Evolutionary conservation across 306 rosid species (phyloP).

Genomic region (Oemleria cerasiformis): DNA sequence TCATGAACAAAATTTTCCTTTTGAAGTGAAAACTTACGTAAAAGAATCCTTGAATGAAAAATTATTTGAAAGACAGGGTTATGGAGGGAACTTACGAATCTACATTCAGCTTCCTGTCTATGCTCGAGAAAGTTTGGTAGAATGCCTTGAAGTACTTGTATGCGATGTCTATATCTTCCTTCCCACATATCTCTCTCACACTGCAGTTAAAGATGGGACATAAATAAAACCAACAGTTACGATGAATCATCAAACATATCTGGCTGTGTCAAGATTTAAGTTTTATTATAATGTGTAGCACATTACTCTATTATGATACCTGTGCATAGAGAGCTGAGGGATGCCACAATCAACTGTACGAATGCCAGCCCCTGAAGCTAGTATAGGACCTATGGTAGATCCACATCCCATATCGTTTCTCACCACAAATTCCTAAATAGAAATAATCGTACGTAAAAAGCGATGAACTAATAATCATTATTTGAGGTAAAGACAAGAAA

Average conservation of each 20-base stretch:
- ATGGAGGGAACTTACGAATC: constrained; percentile 43
- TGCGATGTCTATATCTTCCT: constrained; percentile 83
- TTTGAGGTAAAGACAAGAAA: constrained; percentile 6
- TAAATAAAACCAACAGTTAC: background rate
- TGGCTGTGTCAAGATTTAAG: background rate
- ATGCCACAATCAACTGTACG: constrained; percentile 97
- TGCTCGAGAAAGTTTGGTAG: constrained; percentile 66
- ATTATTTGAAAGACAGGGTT: background rate
- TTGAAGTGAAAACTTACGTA: background rate
- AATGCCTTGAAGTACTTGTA: constrained; percentile 91
- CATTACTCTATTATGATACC: constrained; percentile 43
- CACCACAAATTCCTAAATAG: constrained; percentile 80
- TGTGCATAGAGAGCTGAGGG: constrained; percentile 98
- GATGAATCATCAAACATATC: background rate
- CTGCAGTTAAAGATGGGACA: constrained; percentile 41
- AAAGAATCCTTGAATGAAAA: background rate
- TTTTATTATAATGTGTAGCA: background rate
- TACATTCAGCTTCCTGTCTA: constrained; percentile 65
- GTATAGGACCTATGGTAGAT: constrained; percentile 97
- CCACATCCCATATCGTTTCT: constrained; percentile 99
- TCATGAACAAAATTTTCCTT: background rate
- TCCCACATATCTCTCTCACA: constrained; percentile 90
- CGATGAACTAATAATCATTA: background rate
- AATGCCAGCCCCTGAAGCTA: constrained; percentile 90
- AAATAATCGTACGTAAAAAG: background rate